Percentiles rank a stretch among this genome's conserved stretches.
These are phyloP conservation scores for Colletotrichum agaves DNA, from an alignment of 2,329 filamentous ascomycete species.

Conservation along the genomic window DNA sequence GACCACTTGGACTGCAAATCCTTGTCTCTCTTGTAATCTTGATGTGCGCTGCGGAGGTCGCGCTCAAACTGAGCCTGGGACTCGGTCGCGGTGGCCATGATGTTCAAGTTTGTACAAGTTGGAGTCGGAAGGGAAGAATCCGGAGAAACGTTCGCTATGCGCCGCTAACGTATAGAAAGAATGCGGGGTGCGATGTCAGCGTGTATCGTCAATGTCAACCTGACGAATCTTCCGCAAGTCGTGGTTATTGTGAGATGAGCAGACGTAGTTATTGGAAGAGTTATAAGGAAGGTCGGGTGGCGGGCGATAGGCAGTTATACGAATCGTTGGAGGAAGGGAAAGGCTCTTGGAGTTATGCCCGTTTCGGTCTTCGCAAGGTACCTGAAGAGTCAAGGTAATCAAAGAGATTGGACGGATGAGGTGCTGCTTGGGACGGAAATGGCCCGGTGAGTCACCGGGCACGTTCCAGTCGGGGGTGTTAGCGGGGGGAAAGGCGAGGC, in stretches of 20 bases:
- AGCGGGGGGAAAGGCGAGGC: not conserved
- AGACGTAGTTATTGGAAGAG: not conserved
- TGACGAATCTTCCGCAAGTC: too few relatives aligned
- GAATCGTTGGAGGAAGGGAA: not conserved
- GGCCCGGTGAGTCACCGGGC: constrained; percentile 34
- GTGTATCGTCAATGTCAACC: too few relatives aligned
- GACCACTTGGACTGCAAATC: constrained; percentile 56
- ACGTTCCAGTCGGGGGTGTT: not conserved
- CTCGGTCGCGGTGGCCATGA: constrained; percentile 43
- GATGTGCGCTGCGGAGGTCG: constrained; percentile 56
- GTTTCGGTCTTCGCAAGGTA: constrained; percentile 10
- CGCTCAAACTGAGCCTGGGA: constrained; percentile 44
- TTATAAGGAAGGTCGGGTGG: too few relatives aligned
- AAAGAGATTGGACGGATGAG: not conserved
- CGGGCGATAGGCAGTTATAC: not conserved
- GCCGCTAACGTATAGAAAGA: too few relatives aligned
- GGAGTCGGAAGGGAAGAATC: too few relatives aligned
- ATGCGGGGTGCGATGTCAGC: too few relatives aligned
- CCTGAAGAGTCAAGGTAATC: not conserved
- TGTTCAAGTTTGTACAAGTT: not conserved
- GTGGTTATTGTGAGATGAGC: not conserved
- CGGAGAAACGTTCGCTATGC: not conserved
- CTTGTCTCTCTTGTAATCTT: constrained; percentile 57
- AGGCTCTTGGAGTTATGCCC: constrained; percentile 9
- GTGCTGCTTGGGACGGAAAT: constrained; percentile 9